Base-by-base conservation (phyloP, 2,329 filamentous ascomycete genomes). In the Sclerotinia nivalis region DNA sequence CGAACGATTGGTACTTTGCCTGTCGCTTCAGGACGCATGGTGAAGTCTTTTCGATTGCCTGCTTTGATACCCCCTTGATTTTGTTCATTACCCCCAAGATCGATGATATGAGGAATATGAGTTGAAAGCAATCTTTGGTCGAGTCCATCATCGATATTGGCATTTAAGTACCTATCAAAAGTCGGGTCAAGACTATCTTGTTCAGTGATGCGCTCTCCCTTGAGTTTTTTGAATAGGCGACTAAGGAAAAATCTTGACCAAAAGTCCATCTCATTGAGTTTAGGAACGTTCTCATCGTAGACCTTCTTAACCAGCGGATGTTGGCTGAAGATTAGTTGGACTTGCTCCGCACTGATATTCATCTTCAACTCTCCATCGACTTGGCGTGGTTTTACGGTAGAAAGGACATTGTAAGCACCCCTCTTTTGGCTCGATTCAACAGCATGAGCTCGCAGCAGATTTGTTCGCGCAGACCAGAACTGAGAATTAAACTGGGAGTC, bases 171-270 rank as follows among this genome's bases (percentile, higher is more conserved):
- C 74, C 91, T 90, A 80, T 98, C 96, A 72, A 98, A 90, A 12
- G 96, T 84, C 25, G 88, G 85, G 80, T 98, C 93, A 12, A 87
- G 87, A 22, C 88, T 84, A 79, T 97, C 95, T 5, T 86, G 86
- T 12, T 95, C 93, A 0, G 88, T 88, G 58, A 97, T 88, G 66
- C 93, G 91, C 80, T 98, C 93, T 50, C 96, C 96, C 70, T 94
- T 92, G 69, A 99, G 83, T 78, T 93, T 95, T 81, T 97, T 97
- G 74, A 93, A 93, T 12, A 99, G 83, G 69, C 92, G 88, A 80
- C 93, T 97, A 72, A 94, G 88, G 79, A 99, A 98, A 81, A 99
- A 99, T 20, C 93, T 87, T 8, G 91, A 91, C 94, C 95, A 99
- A 78, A 99, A 99, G 64, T 93, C 89, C 69, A 85, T 85, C 76